These are phyloP conservation scores for Begonia masoniana DNA, from an alignment of 306 rosid genomes.

Conservation along the genomic window DNA sequence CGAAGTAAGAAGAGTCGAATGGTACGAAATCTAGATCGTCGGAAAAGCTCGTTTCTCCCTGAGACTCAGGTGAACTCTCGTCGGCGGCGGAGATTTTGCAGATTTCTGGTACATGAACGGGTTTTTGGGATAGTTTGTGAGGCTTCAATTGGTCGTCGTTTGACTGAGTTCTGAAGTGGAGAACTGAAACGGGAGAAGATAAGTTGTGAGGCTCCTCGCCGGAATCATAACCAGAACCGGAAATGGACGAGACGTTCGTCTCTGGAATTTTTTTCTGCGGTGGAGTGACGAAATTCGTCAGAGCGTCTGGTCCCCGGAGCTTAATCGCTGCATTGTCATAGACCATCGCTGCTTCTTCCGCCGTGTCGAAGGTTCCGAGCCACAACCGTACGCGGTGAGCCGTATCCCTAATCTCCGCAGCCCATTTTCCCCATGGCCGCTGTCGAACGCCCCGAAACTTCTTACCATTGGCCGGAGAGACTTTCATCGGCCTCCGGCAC, in stretches of 20 bases:
- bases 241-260: constrained; percentile 7
- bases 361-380: constrained; percentile 84
- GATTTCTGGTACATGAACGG: not conserved
- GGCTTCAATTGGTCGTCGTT: constrained; percentile 18
- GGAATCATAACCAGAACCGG: constrained; percentile 46
- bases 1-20: constrained; percentile 26
- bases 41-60: constrained; percentile 22
- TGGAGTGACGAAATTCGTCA: constrained; percentile 59
- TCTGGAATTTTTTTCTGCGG: constrained; percentile 20
- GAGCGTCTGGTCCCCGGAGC: constrained; percentile 86
- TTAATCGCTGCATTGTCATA: constrained; percentile 81
- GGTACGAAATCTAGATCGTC: constrained; percentile 21
- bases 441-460: constrained; percentile 90
- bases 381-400: constrained; percentile 53
- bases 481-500: constrained; percentile 23
- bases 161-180: constrained; percentile 40
- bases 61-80: constrained; percentile 17
- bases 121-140: constrained; percentile 2
- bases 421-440: constrained; percentile 99
- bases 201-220: constrained; percentile 49
- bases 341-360: constrained; percentile 94
- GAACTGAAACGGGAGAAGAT: constrained; percentile 70
- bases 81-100: not conserved
- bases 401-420: constrained; percentile 98
- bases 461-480: constrained; percentile 8